Conservation (phyloP, 331 rosid genomes). For the Saraca asoca region DNA sequence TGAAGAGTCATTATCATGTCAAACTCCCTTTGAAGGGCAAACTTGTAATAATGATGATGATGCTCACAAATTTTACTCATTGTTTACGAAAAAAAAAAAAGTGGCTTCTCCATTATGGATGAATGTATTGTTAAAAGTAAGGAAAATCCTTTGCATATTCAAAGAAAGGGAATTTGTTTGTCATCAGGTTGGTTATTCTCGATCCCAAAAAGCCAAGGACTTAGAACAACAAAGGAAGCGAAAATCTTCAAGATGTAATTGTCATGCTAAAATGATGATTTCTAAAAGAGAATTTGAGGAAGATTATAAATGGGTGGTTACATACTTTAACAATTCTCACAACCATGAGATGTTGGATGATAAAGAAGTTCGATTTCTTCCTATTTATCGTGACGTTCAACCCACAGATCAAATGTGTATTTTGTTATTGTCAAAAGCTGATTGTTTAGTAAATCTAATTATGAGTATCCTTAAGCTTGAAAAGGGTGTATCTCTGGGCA, state of each 20-base stretch:
- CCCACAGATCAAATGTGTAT: not conserved
- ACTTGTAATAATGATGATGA: not conserved
- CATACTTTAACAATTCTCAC: not conserved
- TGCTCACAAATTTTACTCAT: not conserved
- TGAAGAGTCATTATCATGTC: too few relatives aligned
- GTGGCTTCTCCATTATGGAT: not conserved
- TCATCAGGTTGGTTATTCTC: not conserved
- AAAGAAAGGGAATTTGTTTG: not conserved
- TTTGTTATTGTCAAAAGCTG: constrained; percentile 9
- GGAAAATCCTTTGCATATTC: not conserved
- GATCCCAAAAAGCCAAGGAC: not conserved
- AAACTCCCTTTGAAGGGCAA: not conserved
- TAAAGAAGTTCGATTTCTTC: not conserved
- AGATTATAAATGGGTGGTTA: not conserved
- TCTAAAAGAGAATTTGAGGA: not conserved
- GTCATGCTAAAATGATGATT: not conserved
- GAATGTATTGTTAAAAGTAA: not conserved
- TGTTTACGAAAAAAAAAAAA: not conserved
- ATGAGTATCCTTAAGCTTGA: not conserved
- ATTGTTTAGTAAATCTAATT: not conserved
- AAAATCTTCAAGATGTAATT: constrained; percentile 14
- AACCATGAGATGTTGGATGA: not conserved
- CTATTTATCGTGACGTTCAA: not conserved
- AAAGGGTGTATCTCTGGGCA: not conserved
- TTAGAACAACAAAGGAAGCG: not conserved